Evolutionary conservation across 352 stramenopile species (phyloP), one percentile per base, ranked within the genome.

Genomic region (Globisporangium parvum): DNA sequence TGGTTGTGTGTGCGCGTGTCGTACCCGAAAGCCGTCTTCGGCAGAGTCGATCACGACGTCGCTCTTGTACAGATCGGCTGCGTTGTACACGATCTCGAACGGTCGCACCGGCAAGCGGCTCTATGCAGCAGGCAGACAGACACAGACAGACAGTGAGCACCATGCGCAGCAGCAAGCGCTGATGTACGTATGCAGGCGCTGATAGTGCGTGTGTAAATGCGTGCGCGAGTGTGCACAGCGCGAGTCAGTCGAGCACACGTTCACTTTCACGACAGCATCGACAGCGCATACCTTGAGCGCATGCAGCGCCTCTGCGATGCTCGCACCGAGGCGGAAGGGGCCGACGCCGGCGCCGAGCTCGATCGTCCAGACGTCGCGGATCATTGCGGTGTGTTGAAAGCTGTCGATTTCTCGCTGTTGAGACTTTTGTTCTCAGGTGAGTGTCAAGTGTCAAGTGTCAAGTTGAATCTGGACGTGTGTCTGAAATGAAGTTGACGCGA

Each of bases 341-440:
- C 85, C 85, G 11, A 94, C 76, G 42, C 67, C 74, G n/a, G 64
- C 74, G 70, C 85, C 85, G 47, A 90, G 68, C 51, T 89, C 82
- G 57, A 94, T 90, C 65, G 80, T 76, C 85, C 85, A 94, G 47
- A 94, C 77, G 62, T 92, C 75, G 37, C 78, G 73, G 59, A 79
- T 88, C 46, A 23, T 47, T 37, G 31, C 31, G 23, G 46, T 61
- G 12, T 52, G 47, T 35, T n/a, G n/a, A n/a, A n/a, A n/a, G n/a
- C n/a, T n/a, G n/a, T n/a, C n/a, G n/a, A n/a, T n/a, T n/a, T n/a
- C n/a, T n/a, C n/a, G n/a, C n/a, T n/a, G n/a, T n/a, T n/a, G n/a
- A n/a, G n/a, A n/a, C n/a, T n/a, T n/a, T n/a, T n/a, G n/a, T n/a
- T n/a, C n/a, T n/a, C n/a, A n/a, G n/a, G n/a, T n/a, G n/a, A n/a